These are phyloP conservation scores for Dothideomycetes sp. DNA, from an alignment of 2,329 filamentous ascomycete species.

Conservation along the genomic window DNA sequence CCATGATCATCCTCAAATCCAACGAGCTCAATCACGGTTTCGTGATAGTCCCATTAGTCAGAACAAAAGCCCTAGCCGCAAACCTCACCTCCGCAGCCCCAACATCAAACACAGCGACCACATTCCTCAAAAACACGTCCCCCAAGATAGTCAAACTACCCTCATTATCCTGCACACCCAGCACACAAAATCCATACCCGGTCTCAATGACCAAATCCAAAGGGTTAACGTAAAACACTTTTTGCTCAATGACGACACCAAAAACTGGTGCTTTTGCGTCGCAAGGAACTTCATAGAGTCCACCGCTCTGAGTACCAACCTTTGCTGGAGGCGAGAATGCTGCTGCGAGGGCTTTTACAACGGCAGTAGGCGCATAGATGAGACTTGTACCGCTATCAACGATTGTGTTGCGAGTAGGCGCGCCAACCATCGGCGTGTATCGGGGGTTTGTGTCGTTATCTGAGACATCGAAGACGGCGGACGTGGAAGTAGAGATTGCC, in stretches of 20 bases:
- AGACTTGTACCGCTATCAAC: constrained; percentile 38
- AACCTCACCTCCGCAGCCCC: constrained; percentile 40
- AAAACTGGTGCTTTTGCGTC: constrained; percentile 32
- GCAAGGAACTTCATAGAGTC: constrained; percentile 36
- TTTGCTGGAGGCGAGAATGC: constrained; percentile 35
- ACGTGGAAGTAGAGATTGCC: constrained; percentile 18
- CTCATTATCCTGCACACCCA: constrained; percentile 26
- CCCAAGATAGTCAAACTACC: constrained; percentile 34
- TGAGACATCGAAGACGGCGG: constrained; percentile 20
- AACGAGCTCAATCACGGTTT: too few species aligned
- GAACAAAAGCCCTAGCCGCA: constrained; percentile 25
- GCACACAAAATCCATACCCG: constrained; percentile 22
- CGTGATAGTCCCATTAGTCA: constrained; percentile 3
- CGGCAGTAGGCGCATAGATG: constrained; percentile 31
- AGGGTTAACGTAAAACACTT: constrained; percentile 25
- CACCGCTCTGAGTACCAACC: constrained; percentile 23
- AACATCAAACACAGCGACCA: constrained; percentile 43
- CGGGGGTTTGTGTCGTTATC: constrained; percentile 15
- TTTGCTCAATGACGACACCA: constrained; percentile 32
- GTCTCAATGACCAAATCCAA: constrained; percentile 23
- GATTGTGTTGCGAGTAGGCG: constrained; percentile 24
- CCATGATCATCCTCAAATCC: too few species aligned
- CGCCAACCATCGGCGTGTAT: constrained; percentile 8
- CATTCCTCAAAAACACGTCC: constrained; percentile 41
- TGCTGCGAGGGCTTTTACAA: constrained; percentile 31